Conservation (phyloP, 306 rosid species). For the Quercus wislizeni region DNA sequence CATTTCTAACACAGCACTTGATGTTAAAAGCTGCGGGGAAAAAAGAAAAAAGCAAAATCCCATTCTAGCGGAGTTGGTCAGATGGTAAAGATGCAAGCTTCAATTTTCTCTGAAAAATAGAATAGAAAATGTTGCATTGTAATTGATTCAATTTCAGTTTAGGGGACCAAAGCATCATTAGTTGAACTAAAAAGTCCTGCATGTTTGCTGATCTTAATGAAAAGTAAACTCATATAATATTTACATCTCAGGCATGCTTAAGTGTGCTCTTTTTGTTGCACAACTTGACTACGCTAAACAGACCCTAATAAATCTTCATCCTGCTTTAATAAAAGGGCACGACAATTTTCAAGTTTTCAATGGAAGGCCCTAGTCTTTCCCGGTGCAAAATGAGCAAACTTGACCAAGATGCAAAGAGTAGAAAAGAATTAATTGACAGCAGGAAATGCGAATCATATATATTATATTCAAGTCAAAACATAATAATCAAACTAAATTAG, state of each 20-base stretch:
- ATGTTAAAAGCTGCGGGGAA: background rate
- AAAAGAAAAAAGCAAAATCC: background rate
- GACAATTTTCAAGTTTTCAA: no score
- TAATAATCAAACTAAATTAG: no score
- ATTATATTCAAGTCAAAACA: no score
- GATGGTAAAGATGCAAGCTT: background rate
- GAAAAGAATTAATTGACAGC: no score
- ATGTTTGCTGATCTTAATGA: background rate
- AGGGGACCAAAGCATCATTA: constrained; percentile 6
- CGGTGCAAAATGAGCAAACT: no score
- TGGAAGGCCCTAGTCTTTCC: no score
- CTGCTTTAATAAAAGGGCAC: no score
- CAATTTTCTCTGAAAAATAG: background rate
- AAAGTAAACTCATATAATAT: background rate
- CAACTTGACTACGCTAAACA: no score
- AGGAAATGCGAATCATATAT: no score
- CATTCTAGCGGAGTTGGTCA: background rate
- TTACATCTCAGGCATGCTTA: background rate
- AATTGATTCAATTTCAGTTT: background rate
- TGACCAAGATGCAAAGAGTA: no score
- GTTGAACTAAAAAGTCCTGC: background rate
- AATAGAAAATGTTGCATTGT: background rate
- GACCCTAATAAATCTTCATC: no score
- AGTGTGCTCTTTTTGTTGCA: background rate
- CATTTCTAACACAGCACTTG: background rate